Evolutionary conservation across 2,329 filamentous ascomycete genomes (phyloP).

Genomic region (Xylaria sp.): DNA sequence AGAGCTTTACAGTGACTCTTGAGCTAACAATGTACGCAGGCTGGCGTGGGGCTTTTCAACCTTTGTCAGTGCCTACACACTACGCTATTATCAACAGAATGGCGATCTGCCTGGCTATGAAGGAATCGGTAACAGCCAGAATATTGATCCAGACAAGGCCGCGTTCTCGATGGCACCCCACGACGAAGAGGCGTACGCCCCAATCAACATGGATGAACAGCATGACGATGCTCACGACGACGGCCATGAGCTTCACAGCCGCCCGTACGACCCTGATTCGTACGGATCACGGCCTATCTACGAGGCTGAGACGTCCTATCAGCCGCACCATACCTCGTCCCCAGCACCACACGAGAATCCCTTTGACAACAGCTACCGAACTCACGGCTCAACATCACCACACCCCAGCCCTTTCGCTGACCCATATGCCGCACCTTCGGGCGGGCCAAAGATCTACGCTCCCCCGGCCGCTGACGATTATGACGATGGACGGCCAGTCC

Average conservation of each 20-base stretch:
- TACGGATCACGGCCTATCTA: conserved; percentile 55
- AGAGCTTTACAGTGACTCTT: background rate
- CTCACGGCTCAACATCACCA: conserved; percentile 50
- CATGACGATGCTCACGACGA: conserved; percentile 56
- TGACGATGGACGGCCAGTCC: conserved; percentile 59
- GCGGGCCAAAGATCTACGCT: conserved; percentile 52
- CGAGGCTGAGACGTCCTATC: conserved; percentile 63
- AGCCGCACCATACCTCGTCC: conserved; percentile 52
- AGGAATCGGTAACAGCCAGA: conserved; percentile 56
- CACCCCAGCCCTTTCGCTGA: conserved; percentile 47
- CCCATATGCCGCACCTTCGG: conserved; percentile 43
- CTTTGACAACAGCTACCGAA: conserved; percentile 60
- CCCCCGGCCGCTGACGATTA: conserved; percentile 58
- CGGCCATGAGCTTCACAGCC: conserved; percentile 43
- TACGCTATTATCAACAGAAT: conserved; percentile 71
- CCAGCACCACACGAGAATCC: conserved; percentile 49
- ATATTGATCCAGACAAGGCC: conserved; percentile 76
- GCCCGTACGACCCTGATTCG: conserved; percentile 50
- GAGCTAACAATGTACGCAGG: conserved; percentile 51
- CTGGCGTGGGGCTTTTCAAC: conserved; percentile 66
- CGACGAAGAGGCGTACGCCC: conserved; percentile 73
- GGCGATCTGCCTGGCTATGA: conserved; percentile 72
- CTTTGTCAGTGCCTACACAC: conserved; percentile 68
- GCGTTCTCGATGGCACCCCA: conserved; percentile 75
- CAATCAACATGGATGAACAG: conserved; percentile 68